Percentiles rank a stretch among this genome's conserved stretches.
These are phyloP conservation scores for Ambrosia artemisiifolia DNA, from an alignment of 129 eudicot genomes.

Conservation along the genomic window DNA sequence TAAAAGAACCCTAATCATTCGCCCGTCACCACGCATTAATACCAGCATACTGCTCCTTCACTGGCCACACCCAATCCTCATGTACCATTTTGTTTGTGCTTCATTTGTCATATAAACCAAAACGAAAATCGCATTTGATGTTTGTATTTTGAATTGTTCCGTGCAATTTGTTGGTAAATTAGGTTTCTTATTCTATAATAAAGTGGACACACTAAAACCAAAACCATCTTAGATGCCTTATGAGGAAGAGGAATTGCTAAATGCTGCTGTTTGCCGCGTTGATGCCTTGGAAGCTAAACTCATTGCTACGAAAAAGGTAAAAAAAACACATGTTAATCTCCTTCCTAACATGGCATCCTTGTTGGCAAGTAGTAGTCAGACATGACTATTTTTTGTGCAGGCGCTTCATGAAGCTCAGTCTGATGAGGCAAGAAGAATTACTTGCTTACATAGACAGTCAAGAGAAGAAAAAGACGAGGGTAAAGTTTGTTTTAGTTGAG, in stretches of 20 bases:
- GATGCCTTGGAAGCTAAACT: slow-evolving; percentile 96
- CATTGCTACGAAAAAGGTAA: slow-evolving; percentile 94
- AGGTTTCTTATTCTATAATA: too few species aligned
- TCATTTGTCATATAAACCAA: too few species aligned
- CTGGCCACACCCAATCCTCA: too few species aligned
- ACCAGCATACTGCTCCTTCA: too few species aligned
- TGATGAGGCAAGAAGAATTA: slow-evolving; percentile 92
- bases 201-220: slow-evolving; percentile 67
- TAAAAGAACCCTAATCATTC: too few species aligned
- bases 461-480: slow-evolving; percentile 69
- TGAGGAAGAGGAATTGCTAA: slow-evolving; percentile 84
- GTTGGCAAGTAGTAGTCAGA: slow-evolving; percentile 3
- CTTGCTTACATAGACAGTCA: slow-evolving; percentile 87
- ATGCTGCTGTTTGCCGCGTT: slow-evolving; percentile 95
- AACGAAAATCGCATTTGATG: too few species aligned
- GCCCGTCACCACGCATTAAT: too few species aligned
- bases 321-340: background rate
- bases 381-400: slow-evolving; percentile 33
- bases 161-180: too few species aligned
- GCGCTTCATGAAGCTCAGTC: slow-evolving; percentile 90
- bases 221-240: slow-evolving; percentile 93
- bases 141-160: too few species aligned
- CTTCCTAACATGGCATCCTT: background rate
- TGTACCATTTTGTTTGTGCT: too few species aligned
- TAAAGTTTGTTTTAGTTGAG: slow-evolving; percentile 26